Conservation (phyloP, 345 rosid species). For the Linum trigynum region DNA sequence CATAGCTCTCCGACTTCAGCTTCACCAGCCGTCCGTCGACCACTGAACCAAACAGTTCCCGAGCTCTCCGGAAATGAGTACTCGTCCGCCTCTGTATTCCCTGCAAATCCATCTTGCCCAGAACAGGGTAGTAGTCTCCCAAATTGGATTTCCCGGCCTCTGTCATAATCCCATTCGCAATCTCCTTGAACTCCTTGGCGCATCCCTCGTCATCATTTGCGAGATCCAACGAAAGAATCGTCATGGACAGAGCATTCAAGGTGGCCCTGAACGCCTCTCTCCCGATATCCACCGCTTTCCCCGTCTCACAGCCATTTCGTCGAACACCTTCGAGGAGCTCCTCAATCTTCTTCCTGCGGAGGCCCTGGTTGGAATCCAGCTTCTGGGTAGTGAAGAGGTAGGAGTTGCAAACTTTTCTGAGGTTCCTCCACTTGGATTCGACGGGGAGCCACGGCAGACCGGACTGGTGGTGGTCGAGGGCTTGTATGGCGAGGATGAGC, state of each 20-base stretch:
- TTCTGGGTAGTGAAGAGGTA: too few species aligned
- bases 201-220: constrained; percentile 16
- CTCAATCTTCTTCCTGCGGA: constrained; percentile 22
- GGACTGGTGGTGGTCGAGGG: constrained; percentile 24
- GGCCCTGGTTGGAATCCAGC: too few species aligned
- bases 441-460: too few species aligned
- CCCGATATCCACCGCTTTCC: constrained; percentile 8
- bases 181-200: constrained; percentile 27
- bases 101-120: constrained; percentile 21
- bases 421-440: too few species aligned
- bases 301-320: too few species aligned
- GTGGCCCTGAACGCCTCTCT: constrained; percentile 28
- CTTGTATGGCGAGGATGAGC: constrained; percentile 21
- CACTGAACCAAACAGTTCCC: constrained; percentile 19
- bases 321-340: constrained; percentile 13
- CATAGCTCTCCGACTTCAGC: constrained; percentile 2
- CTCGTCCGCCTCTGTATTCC: too few species aligned
- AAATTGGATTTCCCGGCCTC: constrained; percentile 33
- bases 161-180: constrained; percentile 23
- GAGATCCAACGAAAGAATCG: constrained; percentile 37
- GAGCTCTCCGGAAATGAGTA: constrained; percentile 2
- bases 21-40: constrained; percentile 19
- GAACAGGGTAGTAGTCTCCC: constrained; percentile 36
- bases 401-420: too few species aligned
- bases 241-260: constrained; percentile 34